Evolutionary conservation across 1,284 basidiomycete species (phyloP).

Genomic region (Ganoderma boninense): DNA sequence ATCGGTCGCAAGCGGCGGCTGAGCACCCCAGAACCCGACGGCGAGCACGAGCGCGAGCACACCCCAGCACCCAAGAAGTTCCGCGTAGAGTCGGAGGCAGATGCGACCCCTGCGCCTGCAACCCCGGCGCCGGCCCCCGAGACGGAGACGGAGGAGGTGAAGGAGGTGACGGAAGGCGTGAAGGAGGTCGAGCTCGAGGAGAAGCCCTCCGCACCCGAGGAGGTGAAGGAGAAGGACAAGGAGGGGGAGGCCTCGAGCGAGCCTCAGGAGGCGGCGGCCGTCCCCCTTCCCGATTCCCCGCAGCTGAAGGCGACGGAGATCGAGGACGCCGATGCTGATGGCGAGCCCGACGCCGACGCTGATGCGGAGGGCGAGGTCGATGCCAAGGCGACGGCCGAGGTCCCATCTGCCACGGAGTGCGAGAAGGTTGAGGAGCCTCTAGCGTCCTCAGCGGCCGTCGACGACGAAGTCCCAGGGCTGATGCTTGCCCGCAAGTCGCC

Average conservation of each 20-base stretch:
- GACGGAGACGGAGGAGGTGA: conserved; percentile 60
- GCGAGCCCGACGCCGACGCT: conserved; percentile 5
- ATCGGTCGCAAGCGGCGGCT: conserved; percentile 71
- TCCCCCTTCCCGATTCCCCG: conserved; percentile 62
- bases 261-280: conserved; percentile 50
- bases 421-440: conserved; percentile 12
- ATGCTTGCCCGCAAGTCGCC: conserved; percentile 11
- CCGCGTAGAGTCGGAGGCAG: conserved; percentile 45
- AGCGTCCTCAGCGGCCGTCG: not conserved
- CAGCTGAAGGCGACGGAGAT: conserved; percentile 34
- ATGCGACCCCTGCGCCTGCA: conserved; percentile 10
- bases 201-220: conserved; percentile 47
- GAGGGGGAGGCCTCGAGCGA: conserved; percentile 45
- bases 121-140: conserved; percentile 35
- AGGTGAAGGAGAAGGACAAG: conserved; percentile 18
- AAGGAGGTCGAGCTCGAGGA: conserved; percentile 69
- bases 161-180: conserved; percentile 75
- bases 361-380: conserved; percentile 20
- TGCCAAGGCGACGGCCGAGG: conserved; percentile 20
- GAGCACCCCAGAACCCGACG: conserved; percentile 60
- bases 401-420: not conserved
- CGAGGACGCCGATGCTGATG: conserved; percentile 13
- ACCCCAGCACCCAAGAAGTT: conserved; percentile 53
- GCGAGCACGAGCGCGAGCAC: conserved; percentile 43
- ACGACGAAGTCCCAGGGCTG: conserved; percentile 35